Evolutionary conservation across 345 rosid species (phyloP).

Genomic region (Gossypium australe): DNA sequence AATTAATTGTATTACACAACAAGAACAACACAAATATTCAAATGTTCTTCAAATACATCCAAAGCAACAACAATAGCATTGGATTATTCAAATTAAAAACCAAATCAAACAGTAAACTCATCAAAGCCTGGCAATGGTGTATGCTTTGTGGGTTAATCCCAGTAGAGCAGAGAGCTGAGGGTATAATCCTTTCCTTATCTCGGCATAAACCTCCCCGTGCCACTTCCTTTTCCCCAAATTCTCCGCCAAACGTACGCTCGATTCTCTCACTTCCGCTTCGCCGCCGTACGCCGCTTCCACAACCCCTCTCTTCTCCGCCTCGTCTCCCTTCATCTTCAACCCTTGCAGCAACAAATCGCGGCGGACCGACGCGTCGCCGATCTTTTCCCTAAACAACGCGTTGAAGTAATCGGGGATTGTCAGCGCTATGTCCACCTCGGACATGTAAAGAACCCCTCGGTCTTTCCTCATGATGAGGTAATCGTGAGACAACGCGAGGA

Average conservation of each 20-base stretch:
- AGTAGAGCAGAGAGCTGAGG: constrained; percentile 54
- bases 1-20: no score
- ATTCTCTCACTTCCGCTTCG: background rate
- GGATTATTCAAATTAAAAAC: background rate
- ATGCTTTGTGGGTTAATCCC: constrained; percentile 25
- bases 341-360: constrained; percentile 7
- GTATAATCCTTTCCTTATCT: constrained; percentile 69
- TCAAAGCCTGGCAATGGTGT: constrained; percentile 39
- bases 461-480: constrained; percentile 12
- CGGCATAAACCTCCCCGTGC: constrained; percentile 59
- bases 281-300: constrained; percentile 12
- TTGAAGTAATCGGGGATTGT: constrained; percentile 39
- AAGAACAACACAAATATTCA: no score
- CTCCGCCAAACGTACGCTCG: constrained; percentile 41
- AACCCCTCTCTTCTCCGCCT: constrained; percentile 7
- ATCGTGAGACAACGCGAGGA: constrained; percentile 6
- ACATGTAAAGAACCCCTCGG: constrained; percentile 30
- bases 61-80: background rate
- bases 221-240: constrained; percentile 46
- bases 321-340: constrained; percentile 12
- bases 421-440: constrained; percentile 61
- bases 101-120: background rate
- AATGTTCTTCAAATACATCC: no score
- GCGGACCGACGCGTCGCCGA: background rate
- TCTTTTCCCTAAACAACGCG: constrained; percentile 15